Evolutionary conservation across 345 rosid genomes (phyloP), one percentile per base, ranked within the genome.

Genomic region (thale cress (Arabidopsis thaliana)): DNA sequence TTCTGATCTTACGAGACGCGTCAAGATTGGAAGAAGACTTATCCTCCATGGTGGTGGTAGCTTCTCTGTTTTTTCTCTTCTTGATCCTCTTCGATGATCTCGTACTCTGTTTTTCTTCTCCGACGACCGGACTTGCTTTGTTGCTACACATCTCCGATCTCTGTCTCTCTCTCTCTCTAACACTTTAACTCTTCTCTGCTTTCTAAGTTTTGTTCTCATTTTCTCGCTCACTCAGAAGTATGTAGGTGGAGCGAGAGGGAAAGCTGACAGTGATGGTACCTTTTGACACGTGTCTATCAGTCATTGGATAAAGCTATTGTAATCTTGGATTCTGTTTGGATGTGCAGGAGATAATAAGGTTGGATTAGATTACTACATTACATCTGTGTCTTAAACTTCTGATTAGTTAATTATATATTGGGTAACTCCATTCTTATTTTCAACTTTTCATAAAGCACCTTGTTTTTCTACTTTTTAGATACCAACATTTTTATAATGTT

Each of bases 1-100:
- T 82, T 63, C 91, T 86, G 36, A 83, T 70, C 78, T 83, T 84
- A 68, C 88, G 81, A 72, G 93, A 59, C 2, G 81, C 65, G 53
- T 72, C 78, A 4, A 73, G 37, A 34, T 81, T 46, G 4, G 63
- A 36, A 5, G 72, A 22, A 72, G 61, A 14, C 11, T 69, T 56
- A 20, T 70, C 24, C 65, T 70, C 24, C 65, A 62, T 58, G 61
- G 61, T 10, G 4, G 51, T 16, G 8, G 69, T 33, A 20, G 79
- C 40, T 68, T 69, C 48, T 55, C 45, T 63, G 44, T 62, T 42
- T 65, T 71, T 67, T 48, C 62, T 67, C 76, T 78, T 63, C 63
- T 48, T 63, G 37, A 61, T 75, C 70, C 53, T 64, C 64, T 33
- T 40, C 3, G 74, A 69, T 9, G 61, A 58, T 50, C 73, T 59